Evolutionary conservation across 2,329 filamentous ascomycete species (phyloP), one percentile per base, ranked within the genome.

Genomic region (Cryphonectria naterciae): DNA sequence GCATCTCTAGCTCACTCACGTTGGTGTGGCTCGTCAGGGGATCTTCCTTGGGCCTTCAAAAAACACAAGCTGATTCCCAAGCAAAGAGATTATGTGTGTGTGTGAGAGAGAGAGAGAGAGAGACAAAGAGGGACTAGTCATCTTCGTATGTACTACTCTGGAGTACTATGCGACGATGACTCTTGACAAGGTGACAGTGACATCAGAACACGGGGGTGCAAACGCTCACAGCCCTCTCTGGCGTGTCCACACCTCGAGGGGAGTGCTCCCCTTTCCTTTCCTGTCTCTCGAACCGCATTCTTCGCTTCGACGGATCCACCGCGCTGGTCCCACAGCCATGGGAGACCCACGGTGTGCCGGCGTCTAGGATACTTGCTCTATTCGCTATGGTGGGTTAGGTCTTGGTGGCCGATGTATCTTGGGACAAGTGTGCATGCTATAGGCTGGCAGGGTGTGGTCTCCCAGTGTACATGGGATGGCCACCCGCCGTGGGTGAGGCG

Each of bases 311-410:
- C 19, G 63, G 63, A 15, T 19, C 41, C 63, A 65, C 39, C 46
- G 19, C 41, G 28, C 25, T 4, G 28, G 63, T 49, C 25, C 63
- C 63, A 65, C 39, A 46, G 32, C 43, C 22, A 28, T 41, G 63
- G 41, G 63, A 65, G 43, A 65, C 63, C 41, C 63, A 65, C 28
- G 63, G 11, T 8, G 63, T 28, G 17, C 11, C n/a, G 52, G 63
- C 63, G 63, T 52, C 41, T 46, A 32, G 41, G 63, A 52, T n/a
- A 25, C 43, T 37, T n/a, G 22, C 32, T 61, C 32, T 22, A 39
- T 25, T 61, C 58, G 35, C 19, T 39, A 4, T 19, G 6, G 35
- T 61, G 25, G 28, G 54, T 13, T 13, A 58, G 28, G 46, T 49
- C 25, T 28, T 58, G 28, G 22, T 32, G 46, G 25, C 35, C 13